phyloP scores from a whole-genome alignment of 2,329 filamentous ascomycete species.

The Aspergillus sp. region DNA sequence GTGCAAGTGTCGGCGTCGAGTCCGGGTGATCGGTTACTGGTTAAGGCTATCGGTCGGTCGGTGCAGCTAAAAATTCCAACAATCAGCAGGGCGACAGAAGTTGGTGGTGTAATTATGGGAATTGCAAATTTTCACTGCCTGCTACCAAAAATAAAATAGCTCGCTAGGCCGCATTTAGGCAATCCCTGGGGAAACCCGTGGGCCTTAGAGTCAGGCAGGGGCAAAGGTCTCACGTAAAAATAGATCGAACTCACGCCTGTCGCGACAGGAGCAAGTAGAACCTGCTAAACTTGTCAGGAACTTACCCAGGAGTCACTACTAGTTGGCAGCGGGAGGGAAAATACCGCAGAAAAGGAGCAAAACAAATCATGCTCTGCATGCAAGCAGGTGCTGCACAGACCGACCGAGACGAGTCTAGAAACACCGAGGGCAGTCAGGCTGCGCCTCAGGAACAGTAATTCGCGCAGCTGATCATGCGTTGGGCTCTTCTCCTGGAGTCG shows the following conservation, averaged over 20 bases:
- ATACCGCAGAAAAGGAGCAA: constrained; percentile 2
- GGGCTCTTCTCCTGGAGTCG: background rate
- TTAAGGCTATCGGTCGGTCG: background rate
- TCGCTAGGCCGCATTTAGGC: background rate
- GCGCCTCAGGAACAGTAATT: constrained; percentile 21
- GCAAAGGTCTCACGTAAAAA: constrained; percentile 4
- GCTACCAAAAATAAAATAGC: background rate
- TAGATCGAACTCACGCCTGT: background rate
- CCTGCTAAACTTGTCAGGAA: too few species aligned
- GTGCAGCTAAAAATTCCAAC: background rate
- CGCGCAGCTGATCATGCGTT: constrained; percentile 22
- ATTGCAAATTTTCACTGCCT: background rate
- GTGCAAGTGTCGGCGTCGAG: background rate
- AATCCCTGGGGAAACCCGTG: constrained; percentile 10
- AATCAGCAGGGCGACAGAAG: background rate
- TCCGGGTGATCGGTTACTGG: background rate
- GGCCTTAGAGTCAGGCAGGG: background rate
- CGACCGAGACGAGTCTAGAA: background rate
- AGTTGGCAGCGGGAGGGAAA: background rate
- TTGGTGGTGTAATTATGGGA: background rate
- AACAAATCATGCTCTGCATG: background rate
- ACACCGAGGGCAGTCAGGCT: background rate
- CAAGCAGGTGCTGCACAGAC: background rate
- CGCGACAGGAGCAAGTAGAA: too few species aligned
- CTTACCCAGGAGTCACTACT: background rate